Base-by-base conservation (phyloP, 345 rosid species). In the Eucalyptus sp. region DNA sequence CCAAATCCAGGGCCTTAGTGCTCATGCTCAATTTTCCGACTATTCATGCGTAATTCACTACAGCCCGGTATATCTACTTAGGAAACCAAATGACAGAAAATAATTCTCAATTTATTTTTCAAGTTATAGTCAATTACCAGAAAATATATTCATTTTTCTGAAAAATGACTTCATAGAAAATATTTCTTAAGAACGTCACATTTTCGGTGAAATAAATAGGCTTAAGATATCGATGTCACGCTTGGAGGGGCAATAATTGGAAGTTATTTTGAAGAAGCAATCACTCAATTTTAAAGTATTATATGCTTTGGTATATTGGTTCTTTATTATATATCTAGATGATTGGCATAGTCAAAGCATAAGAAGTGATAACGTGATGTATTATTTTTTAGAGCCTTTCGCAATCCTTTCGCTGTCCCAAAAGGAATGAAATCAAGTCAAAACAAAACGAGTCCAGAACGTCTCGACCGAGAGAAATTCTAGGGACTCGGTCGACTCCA, bases 101-200 rank as follows among this genome's bases (percentile, higher is more conserved):
- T 10, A 56, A 22, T 24, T 56, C 10, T 22, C 62, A 56, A 56
- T 24, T 24, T 24, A 56, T 56, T 56, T 24, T 56, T 56, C 29
- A 22, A 24, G 62, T 56, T 56, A 10, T 1, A 56, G 2, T 56
- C 29, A 22, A 56, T 20, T 56, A 56, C 0, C 1, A 0, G 5
- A 22, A 56, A 56, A 56, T 20, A 20, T 56, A 2, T 20, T 56
- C 3, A 56, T 56, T 56, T 56, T 56, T 1, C 0, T 56, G 3
- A 56, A 24, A 56, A 56, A 2, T 56, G 62, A 24, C 62, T 56
- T 24, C 10, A 9, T 56, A 24, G 3, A 56, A 10, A 24, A 56
- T 56, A 56, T 56, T 56, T 56, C 2, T 56, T 4, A 4, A 56
- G 29, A 56, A 22, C 3, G 6, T 56, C 3, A 10, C 3, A 4